Base-by-base conservation (phyloP, 257 asterid genomes). In the Gentiana macrophylla region DNA sequence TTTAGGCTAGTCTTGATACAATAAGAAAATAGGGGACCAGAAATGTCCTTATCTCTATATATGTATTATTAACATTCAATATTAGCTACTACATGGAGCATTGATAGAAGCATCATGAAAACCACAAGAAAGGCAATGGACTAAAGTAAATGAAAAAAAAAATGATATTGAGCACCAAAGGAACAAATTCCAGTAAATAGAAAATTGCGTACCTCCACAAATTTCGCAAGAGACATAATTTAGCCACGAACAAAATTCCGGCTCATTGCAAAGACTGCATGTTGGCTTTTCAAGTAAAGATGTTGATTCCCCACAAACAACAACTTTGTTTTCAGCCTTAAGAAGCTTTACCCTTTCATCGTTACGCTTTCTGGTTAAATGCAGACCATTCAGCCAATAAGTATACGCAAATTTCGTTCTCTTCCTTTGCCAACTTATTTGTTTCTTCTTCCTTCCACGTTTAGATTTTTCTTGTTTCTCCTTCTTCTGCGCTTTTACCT, bases 351-450 rank as follows among this genome's bases (percentile, higher is more conserved):
- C 62, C 50, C 81, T 74, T 59, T 72, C 93, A 62, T 86, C 95
- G 57, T 82, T 66, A 58, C 79, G 77, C 72, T 74, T 80, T 74
- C 76, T 76, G 52, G 93, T 81, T 38, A 86, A 62, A 48, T 59
- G 77, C 13, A 89, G 71, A 63, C 97, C 97, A 49, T 89, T 86
- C 62, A 78, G 70, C 97, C 97, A 89, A 76, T 84, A 89, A 63
- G 84, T 74, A 72, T 74, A 77, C 46, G 51, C 57, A 33, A 66
- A 55, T 54, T 77, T 70, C 24, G 81, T 75, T 70, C 95, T 84
- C 75, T 68, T 80, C 79, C 75, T 85, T 75, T 66, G 78, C 81
- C 68, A 72, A 57, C 70, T 63, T 15, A 72, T 69, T 35, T 71
- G 72, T 77, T 69, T 78, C 79, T 67, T 72, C 63, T 59, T 59